Evolutionary conservation across 352 stramenopile species (phyloP).

Genomic region (Phytophthora chlamydospora): DNA sequence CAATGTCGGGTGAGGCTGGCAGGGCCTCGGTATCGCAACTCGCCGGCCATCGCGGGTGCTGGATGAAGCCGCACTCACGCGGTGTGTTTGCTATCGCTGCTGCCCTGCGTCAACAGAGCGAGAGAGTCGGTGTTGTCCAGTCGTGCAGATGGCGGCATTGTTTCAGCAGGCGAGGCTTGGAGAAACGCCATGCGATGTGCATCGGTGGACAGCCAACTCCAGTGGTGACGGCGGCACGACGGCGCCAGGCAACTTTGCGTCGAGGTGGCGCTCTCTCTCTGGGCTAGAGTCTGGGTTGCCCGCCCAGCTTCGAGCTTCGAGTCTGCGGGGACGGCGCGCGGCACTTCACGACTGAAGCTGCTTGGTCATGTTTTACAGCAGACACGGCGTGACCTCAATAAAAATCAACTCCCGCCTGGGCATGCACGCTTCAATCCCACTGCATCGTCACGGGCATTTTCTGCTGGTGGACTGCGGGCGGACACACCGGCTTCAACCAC

Average conservation of each 20-base stretch:
- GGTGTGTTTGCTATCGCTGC: constrained; percentile 15
- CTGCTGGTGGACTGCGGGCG: constrained; percentile 9
- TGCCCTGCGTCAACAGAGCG: constrained; percentile 9
- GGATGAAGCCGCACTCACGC: constrained; percentile 6
- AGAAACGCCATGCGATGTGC: constrained; percentile 18
- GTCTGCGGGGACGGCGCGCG: not conserved
- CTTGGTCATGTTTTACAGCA: constrained; percentile 25
- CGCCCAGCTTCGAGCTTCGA: no score
- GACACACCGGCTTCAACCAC: constrained; percentile 32
- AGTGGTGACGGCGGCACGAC: not conserved
- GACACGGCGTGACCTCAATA: constrained; percentile 20
- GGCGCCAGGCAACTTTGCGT: constrained; percentile 8
- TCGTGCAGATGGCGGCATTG: constrained; percentile 23
- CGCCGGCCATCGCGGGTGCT: not conserved
- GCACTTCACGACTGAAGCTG: constrained; percentile 23
- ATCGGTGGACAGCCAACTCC: constrained; percentile 13
- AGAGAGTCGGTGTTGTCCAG: constrained; percentile 26
- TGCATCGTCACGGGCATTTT: constrained; percentile 19
- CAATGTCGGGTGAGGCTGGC: constrained; percentile 6
- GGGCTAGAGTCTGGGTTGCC: no score
- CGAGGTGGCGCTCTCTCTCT: constrained; percentile 2
- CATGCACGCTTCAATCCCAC: constrained; percentile 16
- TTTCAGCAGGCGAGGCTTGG: constrained; percentile 31
- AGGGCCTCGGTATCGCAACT: no score
- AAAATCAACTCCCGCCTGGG: constrained; percentile 14